These are phyloP conservation scores for Chlamydomonas sphaeroides DNA, from an alignment of 139 green algal genomes.

Conservation along the genomic window DNA sequence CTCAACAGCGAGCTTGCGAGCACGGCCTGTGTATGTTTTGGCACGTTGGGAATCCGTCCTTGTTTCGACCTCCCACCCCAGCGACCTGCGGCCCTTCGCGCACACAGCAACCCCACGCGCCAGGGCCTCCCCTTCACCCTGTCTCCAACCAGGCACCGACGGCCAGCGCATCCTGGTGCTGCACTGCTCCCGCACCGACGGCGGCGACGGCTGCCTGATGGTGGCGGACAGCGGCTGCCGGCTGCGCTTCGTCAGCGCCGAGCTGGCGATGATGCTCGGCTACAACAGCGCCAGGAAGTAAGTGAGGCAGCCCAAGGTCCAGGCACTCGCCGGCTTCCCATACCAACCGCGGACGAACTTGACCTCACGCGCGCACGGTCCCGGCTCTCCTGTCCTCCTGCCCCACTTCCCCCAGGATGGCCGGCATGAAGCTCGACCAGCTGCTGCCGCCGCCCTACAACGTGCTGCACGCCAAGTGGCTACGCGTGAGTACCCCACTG, in stretches of 20 bases:
- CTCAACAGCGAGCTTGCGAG: too few species aligned
- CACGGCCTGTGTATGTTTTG: too few species aligned
- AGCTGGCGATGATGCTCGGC: too few species aligned
- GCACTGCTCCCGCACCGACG: constrained; percentile 21
- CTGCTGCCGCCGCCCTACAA: constrained; percentile 54
- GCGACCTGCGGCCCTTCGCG: too few species aligned
- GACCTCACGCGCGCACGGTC: too few species aligned
- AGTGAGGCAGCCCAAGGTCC: too few species aligned
- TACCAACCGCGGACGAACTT: neutral
- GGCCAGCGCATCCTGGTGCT: constrained; percentile 41
- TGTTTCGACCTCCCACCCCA: too few species aligned
- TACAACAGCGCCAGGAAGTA: too few species aligned
- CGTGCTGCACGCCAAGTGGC: constrained; percentile 51
- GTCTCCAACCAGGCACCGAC: constrained; percentile 38
- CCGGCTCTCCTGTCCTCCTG: constrained; percentile 22
- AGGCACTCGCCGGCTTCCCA: too few species aligned
- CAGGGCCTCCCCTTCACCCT: too few species aligned
- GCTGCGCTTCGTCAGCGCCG: constrained; percentile 1
- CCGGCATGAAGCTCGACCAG: constrained; percentile 27
- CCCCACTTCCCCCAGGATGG: constrained; percentile 39
- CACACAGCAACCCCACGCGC: too few species aligned
- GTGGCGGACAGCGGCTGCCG: constrained; percentile 28
- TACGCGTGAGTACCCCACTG: constrained; percentile 37
- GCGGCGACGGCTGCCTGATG: constrained; percentile 25
- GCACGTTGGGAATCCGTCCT: too few species aligned